These are phyloP conservation scores for Syzygium oleosum DNA, from an alignment of 345 rosid species.

Conservation along the genomic window DNA sequence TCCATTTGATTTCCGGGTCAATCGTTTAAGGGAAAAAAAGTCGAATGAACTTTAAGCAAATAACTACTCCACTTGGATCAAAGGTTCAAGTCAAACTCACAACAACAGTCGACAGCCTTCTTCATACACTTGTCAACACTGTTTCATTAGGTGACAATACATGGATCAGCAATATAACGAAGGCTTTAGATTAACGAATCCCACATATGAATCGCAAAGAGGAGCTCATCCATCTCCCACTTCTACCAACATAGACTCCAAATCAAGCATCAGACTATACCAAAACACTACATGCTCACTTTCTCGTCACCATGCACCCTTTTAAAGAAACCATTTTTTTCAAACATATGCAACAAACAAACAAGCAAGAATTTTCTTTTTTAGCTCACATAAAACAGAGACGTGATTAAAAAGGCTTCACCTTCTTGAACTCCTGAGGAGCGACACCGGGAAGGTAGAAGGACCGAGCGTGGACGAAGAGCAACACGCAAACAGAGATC, in stretches of 20 bases:
- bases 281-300: background rate
- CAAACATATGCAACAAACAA: background rate
- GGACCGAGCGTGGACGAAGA: constrained; percentile 18
- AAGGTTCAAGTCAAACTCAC: background rate
- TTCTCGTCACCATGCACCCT: background rate
- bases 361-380: background rate
- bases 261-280: background rate
- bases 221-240: background rate
- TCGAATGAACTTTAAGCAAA: background rate
- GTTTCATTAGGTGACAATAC: background rate
- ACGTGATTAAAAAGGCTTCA: background rate
- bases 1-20: background rate
- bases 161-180: background rate
- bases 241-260: background rate
- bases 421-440: constrained; percentile 55
- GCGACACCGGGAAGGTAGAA: constrained; percentile 84
- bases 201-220: background rate
- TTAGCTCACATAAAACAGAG: background rate
- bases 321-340: background rate
- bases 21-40: background rate
- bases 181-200: background rate
- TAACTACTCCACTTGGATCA: background rate
- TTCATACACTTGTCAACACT: background rate
- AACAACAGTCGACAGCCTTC: background rate
- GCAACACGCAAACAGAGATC: constrained; percentile 14